These are phyloP conservation scores for Pseudomassariella vexata DNA, from an alignment of 2,329 filamentous ascomycete genomes.

Conservation along the genomic window DNA sequence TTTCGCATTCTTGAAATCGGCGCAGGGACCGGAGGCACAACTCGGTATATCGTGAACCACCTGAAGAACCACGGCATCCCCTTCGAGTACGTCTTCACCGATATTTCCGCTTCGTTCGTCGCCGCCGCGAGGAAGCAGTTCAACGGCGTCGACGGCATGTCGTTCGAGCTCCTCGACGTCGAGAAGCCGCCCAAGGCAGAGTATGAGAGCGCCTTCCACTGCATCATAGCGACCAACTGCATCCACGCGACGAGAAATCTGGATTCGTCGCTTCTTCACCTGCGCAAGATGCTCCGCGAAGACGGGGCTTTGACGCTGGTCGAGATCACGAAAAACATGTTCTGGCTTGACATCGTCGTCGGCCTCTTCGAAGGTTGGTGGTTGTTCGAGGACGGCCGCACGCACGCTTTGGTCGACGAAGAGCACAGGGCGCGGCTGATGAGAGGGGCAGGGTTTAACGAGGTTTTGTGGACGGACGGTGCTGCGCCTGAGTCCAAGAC, in stretches of 20 bases:
- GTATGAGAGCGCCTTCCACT: conserved; percentile 17
- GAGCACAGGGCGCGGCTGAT: conserved; percentile 16
- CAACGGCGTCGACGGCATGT: conserved; percentile 12
- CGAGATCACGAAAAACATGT: conserved; percentile 23
- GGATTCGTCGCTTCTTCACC: conserved; percentile 14
- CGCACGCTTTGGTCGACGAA: conserved; percentile 19
- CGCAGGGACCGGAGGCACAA: conserved; percentile 37
- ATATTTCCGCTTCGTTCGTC: conserved; percentile 29
- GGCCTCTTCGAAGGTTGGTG: conserved; percentile 31
- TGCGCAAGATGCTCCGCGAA: conserved; percentile 19
- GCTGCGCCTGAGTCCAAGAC: conserved; percentile 15
- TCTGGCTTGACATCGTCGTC: conserved; percentile 25
- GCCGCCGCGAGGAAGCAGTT: conserved; percentile 18
- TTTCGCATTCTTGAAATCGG: conserved; percentile 36
- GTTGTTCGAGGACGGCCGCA: conserved; percentile 21
- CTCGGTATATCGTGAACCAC: conserved; percentile 21
- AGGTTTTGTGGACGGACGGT: conserved; percentile 20
- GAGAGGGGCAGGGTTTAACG: conserved; percentile 14
- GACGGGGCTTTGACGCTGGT: conserved; percentile 23
- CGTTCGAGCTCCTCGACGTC: conserved; percentile 22
- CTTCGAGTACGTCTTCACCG: conserved; percentile 35
- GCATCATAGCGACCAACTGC: conserved; percentile 28
- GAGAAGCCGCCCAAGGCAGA: conserved; percentile 17
- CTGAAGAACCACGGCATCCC: conserved; percentile 17
- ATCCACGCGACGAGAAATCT: conserved; percentile 28